Percentiles rank a stretch among this genome's conserved stretches.
These are phyloP conservation scores for Phaeosphaeriaceae sp. DNA, from an alignment of 2,329 filamentous ascomycete genomes.

Conservation along the genomic window DNA sequence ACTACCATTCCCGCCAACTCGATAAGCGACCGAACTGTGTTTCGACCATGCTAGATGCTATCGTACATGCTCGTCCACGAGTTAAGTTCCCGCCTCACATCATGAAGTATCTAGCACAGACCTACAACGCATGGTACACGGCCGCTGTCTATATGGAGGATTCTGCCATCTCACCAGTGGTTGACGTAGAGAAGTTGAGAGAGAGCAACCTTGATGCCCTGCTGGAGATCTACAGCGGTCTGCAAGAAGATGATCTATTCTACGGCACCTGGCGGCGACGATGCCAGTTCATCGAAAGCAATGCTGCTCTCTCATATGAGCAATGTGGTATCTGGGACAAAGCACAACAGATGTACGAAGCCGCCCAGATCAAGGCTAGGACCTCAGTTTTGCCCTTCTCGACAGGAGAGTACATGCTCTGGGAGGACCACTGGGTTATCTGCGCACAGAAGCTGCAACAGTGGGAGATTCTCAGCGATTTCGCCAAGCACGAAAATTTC, in stretches of 20 bases:
- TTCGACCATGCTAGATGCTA: constrained; percentile 87
- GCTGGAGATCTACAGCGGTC: constrained; percentile 86
- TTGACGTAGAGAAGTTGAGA: constrained; percentile 82
- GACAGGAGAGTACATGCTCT: constrained; percentile 96
- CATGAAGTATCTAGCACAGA: constrained; percentile 91
- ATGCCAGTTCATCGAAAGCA: constrained; percentile 96
- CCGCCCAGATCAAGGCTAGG: constrained; percentile 94
- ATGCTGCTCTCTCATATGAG: constrained; percentile 95
- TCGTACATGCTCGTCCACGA: constrained; percentile 81
- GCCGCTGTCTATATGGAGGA: constrained; percentile 90
- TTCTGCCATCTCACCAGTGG: constrained; percentile 79
- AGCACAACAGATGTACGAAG: constrained; percentile 95
- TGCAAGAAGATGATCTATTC: constrained; percentile 96
- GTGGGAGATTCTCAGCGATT: constrained; percentile 97
- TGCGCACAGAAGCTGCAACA: constrained; percentile 98
- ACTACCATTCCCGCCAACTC: constrained; percentile 92
- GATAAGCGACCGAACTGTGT: constrained; percentile 96
- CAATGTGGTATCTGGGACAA: constrained; percentile 99
- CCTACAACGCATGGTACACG: constrained; percentile 98
- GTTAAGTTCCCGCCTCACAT: constrained; percentile 96
- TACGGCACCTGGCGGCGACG: constrained; percentile 96
- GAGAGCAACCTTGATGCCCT: constrained; percentile 96
- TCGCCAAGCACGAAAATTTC: constrained; percentile 98
- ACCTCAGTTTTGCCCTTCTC: constrained; percentile 97
- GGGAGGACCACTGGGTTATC: constrained; percentile 99